Evolutionary conservation across 208 protist species (phyloP).

Genomic region (Leishmania turanica): DNA sequence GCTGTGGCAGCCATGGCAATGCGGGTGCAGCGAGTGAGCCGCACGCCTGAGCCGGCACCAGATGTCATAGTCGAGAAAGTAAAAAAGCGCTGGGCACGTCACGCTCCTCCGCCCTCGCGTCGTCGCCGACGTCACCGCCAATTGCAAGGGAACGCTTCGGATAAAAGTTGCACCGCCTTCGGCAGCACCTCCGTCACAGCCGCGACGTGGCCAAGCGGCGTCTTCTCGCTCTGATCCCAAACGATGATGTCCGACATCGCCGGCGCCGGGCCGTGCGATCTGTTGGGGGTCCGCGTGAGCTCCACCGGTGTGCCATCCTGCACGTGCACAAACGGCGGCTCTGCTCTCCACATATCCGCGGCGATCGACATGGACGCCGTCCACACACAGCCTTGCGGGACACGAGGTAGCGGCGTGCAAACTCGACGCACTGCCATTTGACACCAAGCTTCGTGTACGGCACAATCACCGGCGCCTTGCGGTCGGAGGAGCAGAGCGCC

Average conservation of each 20-base stretch:
- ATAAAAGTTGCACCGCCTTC: constrained; percentile 52
- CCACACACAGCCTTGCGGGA: constrained; percentile 76
- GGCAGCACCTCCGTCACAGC: constrained; percentile 48
- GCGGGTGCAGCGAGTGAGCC: constrained; percentile 59
- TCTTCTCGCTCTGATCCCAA: constrained; percentile 45
- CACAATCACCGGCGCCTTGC: constrained; percentile 5
- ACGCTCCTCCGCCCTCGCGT: constrained; percentile 29
- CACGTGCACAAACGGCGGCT: constrained; percentile 35
- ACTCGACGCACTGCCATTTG: constrained; percentile 80
- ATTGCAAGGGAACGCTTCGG: constrained; percentile 57
- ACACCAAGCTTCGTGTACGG: constrained; percentile 48
- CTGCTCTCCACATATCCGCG: constrained; percentile 51
- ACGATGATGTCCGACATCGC: constrained; percentile 62
- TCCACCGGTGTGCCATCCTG: constrained; percentile 29
- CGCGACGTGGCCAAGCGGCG: constrained; percentile 66
- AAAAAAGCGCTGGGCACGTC: constrained; percentile 69
- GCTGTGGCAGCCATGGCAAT: constrained; percentile 72
- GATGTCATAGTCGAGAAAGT: constrained; percentile 82
- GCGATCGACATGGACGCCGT: constrained; percentile 51
- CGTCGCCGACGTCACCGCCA: constrained; percentile 34
- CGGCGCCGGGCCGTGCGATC: constrained; percentile 25
- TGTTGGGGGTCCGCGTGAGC: constrained; percentile 42
- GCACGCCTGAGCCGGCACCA: constrained; percentile 67
- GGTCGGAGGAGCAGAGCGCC: constrained; percentile 46
- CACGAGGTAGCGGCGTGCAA: constrained; percentile 71